Base-by-base conservation (phyloP, 192 early-diverging fungal genomes). In the Cetraspora pellucida region DNA sequence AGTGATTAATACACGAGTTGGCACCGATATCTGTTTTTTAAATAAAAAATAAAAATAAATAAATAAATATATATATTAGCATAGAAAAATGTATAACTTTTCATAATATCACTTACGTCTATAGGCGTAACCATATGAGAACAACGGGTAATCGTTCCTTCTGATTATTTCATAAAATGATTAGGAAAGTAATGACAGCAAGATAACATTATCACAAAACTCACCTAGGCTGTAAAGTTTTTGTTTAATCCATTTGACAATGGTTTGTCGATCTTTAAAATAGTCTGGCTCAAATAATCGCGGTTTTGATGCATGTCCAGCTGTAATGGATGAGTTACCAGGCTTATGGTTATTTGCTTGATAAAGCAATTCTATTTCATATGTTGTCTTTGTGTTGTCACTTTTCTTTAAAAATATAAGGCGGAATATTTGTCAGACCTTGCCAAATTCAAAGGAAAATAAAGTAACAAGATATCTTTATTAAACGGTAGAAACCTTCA, bases 331-430 rank as follows among this genome's bases (percentile, higher is more conserved):
- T 10, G 3, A 25, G 25, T 10, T 31, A 31, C 16, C 21, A 5
- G 46, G 55, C 3, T 13, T 19, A 54, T 76, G 74, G 30, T 61
- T 10, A 23, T 27, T 50, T 14, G 63, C 47, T 28, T 45, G 74
- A 76, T 76, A 76, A 14, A 66, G 28, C 25, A 76, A 44, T n/a
- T 76, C 43, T 13, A 76, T 52, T 43, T 76, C 74, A 55, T 54
- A 76, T 19, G 74, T 25, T 23, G 54, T 43, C 54, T 76, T 76
- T n/a, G 63, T 76, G 23, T 76, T 65, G 19, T 64, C 23, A 16
- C 59, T 47, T 45, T 28, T 76, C 54, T 76, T 61, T 30, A 16
- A 63, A 17, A n/a, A 13, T 17, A 65, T 37, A 11, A 8, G 16
- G n/a, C 45, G n/a, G 23, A 63, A 47, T 10, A 52, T 47, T 17